Evolutionary conservation across 495 filamentous ascomycete genomes (phyloP).

Genomic region (Penicillium cataractarum): DNA sequence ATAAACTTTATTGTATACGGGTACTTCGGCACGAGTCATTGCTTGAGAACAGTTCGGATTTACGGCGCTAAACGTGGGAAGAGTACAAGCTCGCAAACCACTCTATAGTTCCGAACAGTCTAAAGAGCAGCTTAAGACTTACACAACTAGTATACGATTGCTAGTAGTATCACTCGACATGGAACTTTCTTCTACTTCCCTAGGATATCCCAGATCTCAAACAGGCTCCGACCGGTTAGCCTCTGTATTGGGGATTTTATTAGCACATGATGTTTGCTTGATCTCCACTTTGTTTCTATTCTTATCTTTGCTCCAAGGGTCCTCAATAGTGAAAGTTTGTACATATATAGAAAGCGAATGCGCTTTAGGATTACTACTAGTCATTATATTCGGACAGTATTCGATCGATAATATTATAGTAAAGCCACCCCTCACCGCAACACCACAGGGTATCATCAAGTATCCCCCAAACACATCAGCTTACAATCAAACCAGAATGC

Average conservation of each 20-base stretch:
- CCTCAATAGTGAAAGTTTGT: neutral
- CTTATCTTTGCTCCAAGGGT: neutral
- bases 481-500: neutral
- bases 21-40: neutral
- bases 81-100: no score
- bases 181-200: no score
- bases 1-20: neutral
- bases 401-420: neutral
- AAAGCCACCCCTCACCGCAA: neutral
- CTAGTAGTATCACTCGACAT: no score
- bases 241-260: neutral
- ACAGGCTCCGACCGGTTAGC: no score
- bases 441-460: constrained; percentile 9
- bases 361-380: neutral
- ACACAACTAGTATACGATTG: neutral
- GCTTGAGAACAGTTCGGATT: neutral
- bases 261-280: neutral
- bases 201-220: no score
- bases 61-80: neutral
- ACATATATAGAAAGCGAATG: neutral
- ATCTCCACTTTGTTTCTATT: neutral
- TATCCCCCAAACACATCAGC: neutral
- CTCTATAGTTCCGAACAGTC: no score
- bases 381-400: neutral
- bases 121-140: neutral